These are phyloP conservation scores for Crepidotus variabilis DNA, from an alignment of 768 basidiomycete species.

Conservation along the genomic window DNA sequence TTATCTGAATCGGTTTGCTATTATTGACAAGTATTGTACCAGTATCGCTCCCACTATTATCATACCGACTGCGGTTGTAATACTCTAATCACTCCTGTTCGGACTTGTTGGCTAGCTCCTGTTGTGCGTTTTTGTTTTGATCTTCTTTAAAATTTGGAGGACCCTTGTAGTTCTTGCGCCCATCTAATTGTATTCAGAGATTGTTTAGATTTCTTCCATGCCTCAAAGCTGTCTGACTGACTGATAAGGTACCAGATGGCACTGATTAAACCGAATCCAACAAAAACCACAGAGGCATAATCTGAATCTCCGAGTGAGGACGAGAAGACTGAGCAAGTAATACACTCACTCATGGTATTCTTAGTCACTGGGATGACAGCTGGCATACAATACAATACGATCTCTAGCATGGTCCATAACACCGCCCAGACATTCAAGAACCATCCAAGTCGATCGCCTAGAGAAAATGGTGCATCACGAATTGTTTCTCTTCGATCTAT, in stretches of 20 bases:
- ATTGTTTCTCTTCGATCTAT: slow-evolving; percentile 39
- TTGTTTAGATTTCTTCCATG: neutral
- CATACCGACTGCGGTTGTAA: neutral
- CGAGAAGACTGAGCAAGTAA: neutral
- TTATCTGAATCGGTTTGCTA: neutral
- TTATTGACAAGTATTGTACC: neutral
- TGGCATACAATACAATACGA: slow-evolving; percentile 69
- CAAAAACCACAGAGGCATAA: slow-evolving; percentile 65
- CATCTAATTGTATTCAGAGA: slow-evolving; percentile 26
- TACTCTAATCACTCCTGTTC: neutral
- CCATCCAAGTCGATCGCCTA: slow-evolving; percentile 39
- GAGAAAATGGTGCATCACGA: slow-evolving; percentile 43
- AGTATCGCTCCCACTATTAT: neutral
- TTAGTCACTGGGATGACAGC: slow-evolving; percentile 52
- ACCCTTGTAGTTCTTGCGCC: slow-evolving; percentile 38
- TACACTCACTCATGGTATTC: slow-evolving; percentile 41
- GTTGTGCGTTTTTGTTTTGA: slow-evolving; percentile 1
- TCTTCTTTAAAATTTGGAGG: slow-evolving; percentile 30
- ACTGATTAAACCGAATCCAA: slow-evolving; percentile 56
- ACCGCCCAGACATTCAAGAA: slow-evolving; percentile 49
- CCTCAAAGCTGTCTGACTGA: slow-evolving; percentile 23
- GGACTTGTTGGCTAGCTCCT: neutral
- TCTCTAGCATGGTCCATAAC: slow-evolving; percentile 57
- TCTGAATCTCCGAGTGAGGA: slow-evolving; percentile 32
- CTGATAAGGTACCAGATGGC: slow-evolving; percentile 58